phyloP scores from a whole-genome alignment of 2,329 filamentous ascomycete genomes.

The Colletotrichum eleusines region DNA sequence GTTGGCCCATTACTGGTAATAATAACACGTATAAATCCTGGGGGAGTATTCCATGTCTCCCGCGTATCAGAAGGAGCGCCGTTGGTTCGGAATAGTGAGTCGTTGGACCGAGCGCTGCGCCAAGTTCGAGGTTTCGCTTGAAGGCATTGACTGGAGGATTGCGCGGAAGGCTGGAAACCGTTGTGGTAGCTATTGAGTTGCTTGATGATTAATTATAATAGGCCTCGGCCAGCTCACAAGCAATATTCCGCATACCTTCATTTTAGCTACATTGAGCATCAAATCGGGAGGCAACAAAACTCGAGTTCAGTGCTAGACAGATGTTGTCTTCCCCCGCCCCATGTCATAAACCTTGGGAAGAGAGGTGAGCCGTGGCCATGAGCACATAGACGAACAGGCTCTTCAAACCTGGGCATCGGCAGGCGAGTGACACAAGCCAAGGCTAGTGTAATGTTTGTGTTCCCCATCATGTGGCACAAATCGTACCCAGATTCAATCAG shows the following conservation, averaged over 20 bases:
- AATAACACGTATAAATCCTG: background rate
- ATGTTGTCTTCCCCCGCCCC: background rate
- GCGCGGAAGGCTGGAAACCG: background rate
- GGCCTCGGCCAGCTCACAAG: background rate
- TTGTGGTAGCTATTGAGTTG: no score
- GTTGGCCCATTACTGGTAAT: constrained; percentile 16
- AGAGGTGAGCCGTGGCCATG: no score
- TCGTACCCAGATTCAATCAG: background rate
- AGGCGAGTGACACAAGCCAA: constrained; percentile 9
- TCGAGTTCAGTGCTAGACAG: background rate
- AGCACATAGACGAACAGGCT: no score
- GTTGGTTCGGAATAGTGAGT: background rate
- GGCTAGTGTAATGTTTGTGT: constrained; percentile 19
- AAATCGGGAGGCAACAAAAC: background rate
- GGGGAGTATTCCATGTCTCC: background rate
- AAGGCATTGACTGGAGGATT: no score
- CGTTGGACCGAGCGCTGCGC: background rate
- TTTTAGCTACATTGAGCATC: background rate
- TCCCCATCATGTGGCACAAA: background rate
- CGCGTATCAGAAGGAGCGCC: no score
- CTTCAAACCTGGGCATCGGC: background rate
- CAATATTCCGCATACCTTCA: background rate
- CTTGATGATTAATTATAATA: no score
- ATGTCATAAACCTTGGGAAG: background rate
- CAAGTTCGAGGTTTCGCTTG: background rate